A percentile compares a stretch with the other conserved stretches of the same genome.
These are phyloP conservation scores for Candida railenensis DNA, from an alignment of 805 yeast genomes.

Conservation along the genomic window DNA sequence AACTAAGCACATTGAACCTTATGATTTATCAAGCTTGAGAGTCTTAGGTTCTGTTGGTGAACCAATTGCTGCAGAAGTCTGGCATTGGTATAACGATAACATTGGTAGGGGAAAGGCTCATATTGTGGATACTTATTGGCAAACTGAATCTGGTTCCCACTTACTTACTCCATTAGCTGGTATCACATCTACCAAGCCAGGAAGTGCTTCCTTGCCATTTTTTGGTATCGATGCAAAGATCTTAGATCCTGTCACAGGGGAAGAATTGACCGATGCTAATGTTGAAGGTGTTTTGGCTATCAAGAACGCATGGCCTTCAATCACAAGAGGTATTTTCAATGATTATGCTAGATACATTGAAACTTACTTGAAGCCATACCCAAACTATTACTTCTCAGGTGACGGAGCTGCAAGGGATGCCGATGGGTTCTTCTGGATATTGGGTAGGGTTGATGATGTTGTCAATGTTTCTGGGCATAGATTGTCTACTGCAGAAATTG, in stretches of 20 bases:
- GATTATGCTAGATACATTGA: conserved; percentile 85
- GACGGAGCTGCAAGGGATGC: conserved; percentile 98
- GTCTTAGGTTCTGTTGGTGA: conserved; percentile 97
- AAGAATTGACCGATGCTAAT: conserved; percentile 79
- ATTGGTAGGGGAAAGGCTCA: conserved; percentile 89
- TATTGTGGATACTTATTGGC: conserved; percentile 97
- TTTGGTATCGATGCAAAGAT: conserved; percentile 90
- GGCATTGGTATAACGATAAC: conserved; percentile 97
- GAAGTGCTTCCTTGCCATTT: conserved; percentile 95
- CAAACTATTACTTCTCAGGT: conserved; percentile 93
- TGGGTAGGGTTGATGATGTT: conserved; percentile 98
- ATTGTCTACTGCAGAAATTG: conserved; percentile 97
- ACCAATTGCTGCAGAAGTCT: conserved; percentile 95
- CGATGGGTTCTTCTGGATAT: conserved; percentile 96
- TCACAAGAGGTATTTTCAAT: conserved; percentile 93
- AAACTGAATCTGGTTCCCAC: conserved; percentile 96
- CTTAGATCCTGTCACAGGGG: conserved; percentile 90
- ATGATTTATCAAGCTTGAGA: conserved; percentile 82
- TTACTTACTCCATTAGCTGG: conserved; percentile 95
- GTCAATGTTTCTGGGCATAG: conserved; percentile 98
- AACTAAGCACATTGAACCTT: conserved; percentile 73
- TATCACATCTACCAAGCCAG: conserved; percentile 92
- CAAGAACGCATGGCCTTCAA: conserved; percentile 95
- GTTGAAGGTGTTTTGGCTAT: conserved; percentile 96
- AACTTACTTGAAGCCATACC: conserved; percentile 90